Evolutionary conservation across 345 rosid genomes (phyloP), one percentile per base, ranked within the genome.

Genomic region (Clausena lansium): DNA sequence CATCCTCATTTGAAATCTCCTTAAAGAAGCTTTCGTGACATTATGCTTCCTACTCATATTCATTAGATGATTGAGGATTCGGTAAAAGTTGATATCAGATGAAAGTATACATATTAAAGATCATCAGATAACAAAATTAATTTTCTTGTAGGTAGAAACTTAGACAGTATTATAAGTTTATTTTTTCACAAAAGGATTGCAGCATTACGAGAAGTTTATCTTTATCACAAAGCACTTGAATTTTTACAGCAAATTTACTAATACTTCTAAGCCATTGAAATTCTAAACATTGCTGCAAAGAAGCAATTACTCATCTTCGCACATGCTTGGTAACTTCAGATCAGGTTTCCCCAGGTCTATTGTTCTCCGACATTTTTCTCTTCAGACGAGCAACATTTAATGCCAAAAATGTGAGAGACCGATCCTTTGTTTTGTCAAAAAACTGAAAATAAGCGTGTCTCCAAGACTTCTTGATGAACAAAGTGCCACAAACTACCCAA

Each of bases 381-480:
- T 11, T 17, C 20, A 68, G n/a, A 9, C 58, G 39, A 4, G 17
- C 15, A 39, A 9, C 24, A 17, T 71, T 71, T 20, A 1, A 30
- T 8, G 39, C 9, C 19, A 71, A 17, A 41, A 32, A 0, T 3
- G 8, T 15, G 30, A 54, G 15, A 25, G 71, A 4, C 45, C 13
- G 38, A 57, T 76, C 77, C 39, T 28, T 71, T 22, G 6, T 11
- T 28, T 76, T 33, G 6, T 81, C 80, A 59, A 81, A 17, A 54
- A 71, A 81, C 1, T 59, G 74, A 47, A 58, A 79, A 33, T 67
- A 79, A 24, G 39, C 32, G 6, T 9, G 7, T 70, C 82, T 81
- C 80, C 77, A 81, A 20, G 77, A 77, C 63, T 32, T 65, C 19
- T 76, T 76, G 70, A 73, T 15, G 10, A 68, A 28, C 75, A 77